Conservation (phyloP, 2,329 filamentous ascomycete genomes). For the Ascochyta pisi region DNA sequence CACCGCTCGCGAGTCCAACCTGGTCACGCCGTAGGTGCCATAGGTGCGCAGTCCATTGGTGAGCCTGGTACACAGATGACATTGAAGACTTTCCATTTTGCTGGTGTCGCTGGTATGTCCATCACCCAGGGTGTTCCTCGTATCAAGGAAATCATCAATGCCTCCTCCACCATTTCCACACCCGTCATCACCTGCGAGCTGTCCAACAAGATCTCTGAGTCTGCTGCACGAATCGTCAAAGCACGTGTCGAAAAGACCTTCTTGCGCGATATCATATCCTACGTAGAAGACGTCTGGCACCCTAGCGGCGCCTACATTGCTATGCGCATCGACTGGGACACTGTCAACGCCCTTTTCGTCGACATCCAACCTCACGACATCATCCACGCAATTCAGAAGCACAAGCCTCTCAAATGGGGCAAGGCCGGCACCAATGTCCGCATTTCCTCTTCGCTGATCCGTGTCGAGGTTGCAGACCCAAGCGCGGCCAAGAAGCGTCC, state of each 20-base stretch:
- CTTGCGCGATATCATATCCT: conserved; percentile 79
- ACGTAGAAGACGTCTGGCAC: conserved; percentile 90
- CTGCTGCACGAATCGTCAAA: conserved; percentile 88
- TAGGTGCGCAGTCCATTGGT: conserved; percentile 96
- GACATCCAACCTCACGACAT: conserved; percentile 79
- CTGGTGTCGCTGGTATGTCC: conserved; percentile 98
- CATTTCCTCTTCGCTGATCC: conserved; percentile 61
- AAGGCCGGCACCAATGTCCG: conserved; percentile 65
- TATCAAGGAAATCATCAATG: conserved; percentile 99
- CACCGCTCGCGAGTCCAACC: conserved; percentile 90
- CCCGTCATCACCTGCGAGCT: conserved; percentile 90
- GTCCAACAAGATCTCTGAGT: conserved; percentile 74
- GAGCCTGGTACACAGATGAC: conserved; percentile 99
- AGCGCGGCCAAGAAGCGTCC: conserved; percentile 36
- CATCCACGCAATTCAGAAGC: conserved; percentile 74
- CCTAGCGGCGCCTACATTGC: conserved; percentile 76
- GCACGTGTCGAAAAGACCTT: conserved; percentile 95
- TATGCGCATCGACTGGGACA: conserved; percentile 80
- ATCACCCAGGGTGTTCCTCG: conserved; percentile 98
- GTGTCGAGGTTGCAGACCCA: conserved; percentile 70
- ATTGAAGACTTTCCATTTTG: conserved; percentile 99
- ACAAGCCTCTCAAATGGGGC: conserved; percentile 82
- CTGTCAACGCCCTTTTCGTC: conserved; percentile 80
- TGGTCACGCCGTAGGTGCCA: conserved; percentile 92
- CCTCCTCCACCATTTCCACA: conserved; percentile 90